Percentiles rank a stretch among this genome's conserved stretches.
Evolutionary conservation across 495 filamentous ascomycete species (phyloP).

Genomic region (Podospora fimiseda): DNA sequence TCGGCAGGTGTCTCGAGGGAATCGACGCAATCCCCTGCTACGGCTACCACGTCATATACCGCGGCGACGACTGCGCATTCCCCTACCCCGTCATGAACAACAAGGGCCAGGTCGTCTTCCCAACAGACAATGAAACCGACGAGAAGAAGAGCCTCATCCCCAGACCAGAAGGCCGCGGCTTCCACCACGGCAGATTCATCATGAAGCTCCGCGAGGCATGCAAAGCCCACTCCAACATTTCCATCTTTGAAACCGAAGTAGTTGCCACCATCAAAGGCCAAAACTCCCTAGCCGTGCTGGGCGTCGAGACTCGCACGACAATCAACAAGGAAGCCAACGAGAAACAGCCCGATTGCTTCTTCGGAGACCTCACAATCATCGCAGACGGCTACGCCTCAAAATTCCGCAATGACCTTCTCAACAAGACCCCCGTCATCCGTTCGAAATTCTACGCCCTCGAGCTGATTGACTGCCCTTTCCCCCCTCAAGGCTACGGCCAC

Average conservation of each 20-base stretch:
- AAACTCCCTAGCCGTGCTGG: conserved; percentile 58
- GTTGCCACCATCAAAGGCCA: conserved; percentile 54
- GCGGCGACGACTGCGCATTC: conserved; percentile 70
- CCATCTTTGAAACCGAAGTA: conserved; percentile 66
- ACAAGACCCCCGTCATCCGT: conserved; percentile 59
- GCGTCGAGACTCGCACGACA: conserved; percentile 62
- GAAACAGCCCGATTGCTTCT: conserved; percentile 64
- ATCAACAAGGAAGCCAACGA: conserved; percentile 41
- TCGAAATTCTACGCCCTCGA: conserved; percentile 91
- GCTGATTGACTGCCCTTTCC: conserved; percentile 77
- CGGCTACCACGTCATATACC: conserved; percentile 85
- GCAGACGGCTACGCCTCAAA: conserved; percentile 92
- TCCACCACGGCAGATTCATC: conserved; percentile 84
- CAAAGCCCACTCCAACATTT: conserved; percentile 60
- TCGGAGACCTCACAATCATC: conserved; percentile 78
- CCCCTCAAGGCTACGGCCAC: conserved; percentile 68
- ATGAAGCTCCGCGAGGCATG: conserved; percentile 65
- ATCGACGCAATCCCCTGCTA: conserved; percentile 79
- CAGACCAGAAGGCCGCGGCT: conserved; percentile 59
- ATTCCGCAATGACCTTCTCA: conserved; percentile 77
- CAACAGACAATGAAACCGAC: not conserved
- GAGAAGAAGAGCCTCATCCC: conserved; percentile 11
- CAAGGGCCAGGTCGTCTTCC: conserved; percentile 18
- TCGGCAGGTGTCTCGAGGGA: conserved; percentile 74
- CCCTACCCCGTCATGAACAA: conserved; percentile 54